Conservation (phyloP, 1,284 basidiomycete species). For the Sporisorium graminicola region DNA sequence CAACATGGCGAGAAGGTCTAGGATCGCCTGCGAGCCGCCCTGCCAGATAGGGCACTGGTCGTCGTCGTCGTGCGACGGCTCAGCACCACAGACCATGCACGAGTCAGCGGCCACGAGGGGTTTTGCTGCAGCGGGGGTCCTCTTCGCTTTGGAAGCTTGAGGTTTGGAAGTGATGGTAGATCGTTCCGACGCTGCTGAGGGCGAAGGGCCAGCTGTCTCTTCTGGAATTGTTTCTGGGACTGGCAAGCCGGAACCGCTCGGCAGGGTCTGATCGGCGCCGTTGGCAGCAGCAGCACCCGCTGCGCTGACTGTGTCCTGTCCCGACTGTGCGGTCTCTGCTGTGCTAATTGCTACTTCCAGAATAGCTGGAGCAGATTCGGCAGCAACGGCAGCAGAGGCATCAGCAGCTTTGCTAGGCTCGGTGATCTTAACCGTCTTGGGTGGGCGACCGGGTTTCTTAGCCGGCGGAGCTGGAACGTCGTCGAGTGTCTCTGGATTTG, state of each 20-base stretch:
- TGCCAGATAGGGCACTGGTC: conserved; percentile 27
- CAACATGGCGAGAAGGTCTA: conserved; percentile 26
- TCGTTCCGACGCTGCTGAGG: conserved; percentile 4
- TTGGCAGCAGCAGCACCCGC: neutral
- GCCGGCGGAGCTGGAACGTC: neutral
- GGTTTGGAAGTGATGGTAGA: conserved; percentile 7
- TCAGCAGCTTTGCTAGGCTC: conserved; percentile 2
- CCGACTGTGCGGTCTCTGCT: neutral
- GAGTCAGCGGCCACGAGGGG: neutral
- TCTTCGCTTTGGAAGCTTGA: conserved; percentile 11
- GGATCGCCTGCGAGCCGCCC: conserved; percentile 30
- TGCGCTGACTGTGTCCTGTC: neutral
- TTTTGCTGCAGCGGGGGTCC: neutral
- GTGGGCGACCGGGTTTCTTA: conserved; percentile 13
- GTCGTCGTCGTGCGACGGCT: conserved; percentile 20
- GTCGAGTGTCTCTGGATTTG: neutral
- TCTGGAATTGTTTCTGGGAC: neutral
- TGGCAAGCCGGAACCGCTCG: conserved; percentile 7
- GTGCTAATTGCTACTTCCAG: neutral
- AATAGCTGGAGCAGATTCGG: neutral
- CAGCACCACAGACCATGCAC: conserved; percentile 25
- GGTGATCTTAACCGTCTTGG: conserved; percentile 7
- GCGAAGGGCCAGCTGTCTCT: neutral
- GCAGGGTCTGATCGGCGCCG: neutral
- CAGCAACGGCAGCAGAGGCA: neutral